phyloP scores from a whole-genome alignment of 2,329 filamentous ascomycete genomes.

The Aureobasidium sp. region DNA sequence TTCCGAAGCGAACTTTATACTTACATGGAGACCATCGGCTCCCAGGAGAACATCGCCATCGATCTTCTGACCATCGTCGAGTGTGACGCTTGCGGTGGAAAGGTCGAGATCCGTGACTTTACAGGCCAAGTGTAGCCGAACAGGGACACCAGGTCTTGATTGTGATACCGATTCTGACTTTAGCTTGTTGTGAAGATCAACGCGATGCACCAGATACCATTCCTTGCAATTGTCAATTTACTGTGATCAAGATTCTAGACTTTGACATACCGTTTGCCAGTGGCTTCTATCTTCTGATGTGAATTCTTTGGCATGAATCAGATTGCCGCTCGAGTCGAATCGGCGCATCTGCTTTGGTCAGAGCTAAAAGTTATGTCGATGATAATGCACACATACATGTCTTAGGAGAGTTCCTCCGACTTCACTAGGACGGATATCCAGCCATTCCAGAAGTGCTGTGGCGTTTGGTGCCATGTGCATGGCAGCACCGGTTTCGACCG shows the following conservation, averaged over 20 bases:
- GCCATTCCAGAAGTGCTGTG: constrained; percentile 11
- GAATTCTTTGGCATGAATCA: constrained; percentile 1
- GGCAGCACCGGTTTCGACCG: constrained; percentile 8
- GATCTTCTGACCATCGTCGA: background rate
- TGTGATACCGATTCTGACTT: constrained; percentile 1
- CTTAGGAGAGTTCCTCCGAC: constrained; percentile 5
- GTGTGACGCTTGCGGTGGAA: background rate
- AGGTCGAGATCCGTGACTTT: constrained; percentile 10
- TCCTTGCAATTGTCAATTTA: background rate
- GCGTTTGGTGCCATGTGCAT: constrained; percentile 15
- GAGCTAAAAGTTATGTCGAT: too few species aligned
- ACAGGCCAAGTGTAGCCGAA: constrained; percentile 3
- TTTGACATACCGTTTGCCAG: background rate
- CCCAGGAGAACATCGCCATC: constrained; percentile 7
- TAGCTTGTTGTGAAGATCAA: constrained; percentile 15
- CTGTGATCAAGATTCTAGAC: background rate
- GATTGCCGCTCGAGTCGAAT: background rate
- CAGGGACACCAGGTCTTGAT: constrained; percentile 1
- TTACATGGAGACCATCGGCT: constrained; percentile 11
- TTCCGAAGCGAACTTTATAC: background rate
- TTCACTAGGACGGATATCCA: constrained; percentile 9
- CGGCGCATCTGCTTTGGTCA: constrained; percentile 8
- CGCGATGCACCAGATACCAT: constrained; percentile 11
- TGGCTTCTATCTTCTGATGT: constrained; percentile 1
- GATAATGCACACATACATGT: background rate